These are phyloP conservation scores for Rosa hybrid DNA, from an alignment of 331 rosid genomes.

Conservation along the genomic window DNA sequence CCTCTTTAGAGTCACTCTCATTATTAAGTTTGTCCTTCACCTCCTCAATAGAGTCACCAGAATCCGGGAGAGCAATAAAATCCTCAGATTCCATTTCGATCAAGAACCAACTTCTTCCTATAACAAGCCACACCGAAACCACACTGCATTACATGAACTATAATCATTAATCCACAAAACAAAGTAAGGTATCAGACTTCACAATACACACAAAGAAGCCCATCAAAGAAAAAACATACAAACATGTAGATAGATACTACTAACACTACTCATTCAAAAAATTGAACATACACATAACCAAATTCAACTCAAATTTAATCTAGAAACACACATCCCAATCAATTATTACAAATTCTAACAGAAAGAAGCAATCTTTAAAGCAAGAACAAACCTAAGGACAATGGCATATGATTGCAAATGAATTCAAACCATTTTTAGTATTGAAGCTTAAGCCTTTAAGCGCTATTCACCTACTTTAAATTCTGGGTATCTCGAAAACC, in stretches of 20 bases:
- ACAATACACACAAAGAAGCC: not conserved
- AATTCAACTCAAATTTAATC: slow-evolving; percentile 6
- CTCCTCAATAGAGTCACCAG: slow-evolving; percentile 38
- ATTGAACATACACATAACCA: not conserved
- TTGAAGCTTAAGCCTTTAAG: not conserved
- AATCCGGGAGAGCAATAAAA: slow-evolving; percentile 34
- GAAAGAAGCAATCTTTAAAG: not conserved
- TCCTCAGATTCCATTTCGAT: slow-evolving; percentile 50
- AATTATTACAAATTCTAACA: not conserved
- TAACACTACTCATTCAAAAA: not conserved
- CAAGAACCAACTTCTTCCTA: slow-evolving; percentile 13
- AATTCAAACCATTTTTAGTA: slow-evolving; percentile 3
- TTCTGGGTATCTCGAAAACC: slow-evolving; percentile 9
- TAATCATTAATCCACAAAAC: not conserved
- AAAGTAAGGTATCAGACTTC: not conserved
- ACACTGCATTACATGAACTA: slow-evolving; percentile 26
- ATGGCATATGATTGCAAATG: not conserved
- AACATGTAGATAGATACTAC: not conserved
- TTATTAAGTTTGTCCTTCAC: slow-evolving; percentile 29
- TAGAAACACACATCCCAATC: slow-evolving; percentile 1
- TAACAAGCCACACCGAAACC: slow-evolving; percentile 11
- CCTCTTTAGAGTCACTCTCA: slow-evolving; percentile 21
- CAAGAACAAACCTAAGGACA: not conserved
- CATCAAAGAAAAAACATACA: not conserved
- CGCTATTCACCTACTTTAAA: not conserved